Percentiles rank a stretch among this genome's conserved stretches.
Evolutionary conservation across 768 basidiomycete species (phyloP).

Genomic region (Podaxis mareebaensis): DNA sequence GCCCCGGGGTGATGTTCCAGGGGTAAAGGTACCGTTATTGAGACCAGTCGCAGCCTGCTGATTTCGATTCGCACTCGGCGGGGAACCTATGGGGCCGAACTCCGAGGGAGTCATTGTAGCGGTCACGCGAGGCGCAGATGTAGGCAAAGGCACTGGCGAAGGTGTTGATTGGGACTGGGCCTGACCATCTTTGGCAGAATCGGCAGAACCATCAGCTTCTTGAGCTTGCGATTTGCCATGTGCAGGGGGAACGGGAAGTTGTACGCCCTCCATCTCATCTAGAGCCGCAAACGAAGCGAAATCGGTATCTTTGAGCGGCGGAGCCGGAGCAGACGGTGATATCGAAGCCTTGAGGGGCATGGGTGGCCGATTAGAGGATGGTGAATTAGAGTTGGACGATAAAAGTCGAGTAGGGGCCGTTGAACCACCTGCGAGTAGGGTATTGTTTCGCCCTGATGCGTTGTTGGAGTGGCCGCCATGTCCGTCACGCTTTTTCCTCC

Average conservation of each 20-base stretch:
- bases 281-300: constrained; percentile 68
- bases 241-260: constrained; percentile 47
- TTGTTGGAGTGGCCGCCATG: constrained; percentile 20
- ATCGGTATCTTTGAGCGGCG: constrained; percentile 73
- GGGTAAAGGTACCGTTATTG: constrained; percentile 44
- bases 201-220: constrained; percentile 13
- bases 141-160: constrained; percentile 53
- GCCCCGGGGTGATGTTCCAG: constrained; percentile 57
- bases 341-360: constrained; percentile 73
- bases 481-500: constrained; percentile 37
- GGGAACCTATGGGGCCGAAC: constrained; percentile 84
- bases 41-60: constrained; percentile 34
- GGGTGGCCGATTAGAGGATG: constrained; percentile 49
- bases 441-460: constrained; percentile 34
- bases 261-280: constrained; percentile 55
- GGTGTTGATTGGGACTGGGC: constrained; percentile 24
- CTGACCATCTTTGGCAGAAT: constrained; percentile 12
- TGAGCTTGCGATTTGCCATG: constrained; percentile 28
- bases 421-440: constrained; percentile 52
- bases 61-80: constrained; percentile 47
- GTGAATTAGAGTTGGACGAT: constrained; percentile 25
- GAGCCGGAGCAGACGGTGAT: constrained; percentile 78
- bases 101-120: constrained; percentile 45
- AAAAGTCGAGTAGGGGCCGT: constrained; percentile 65
- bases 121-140: constrained; percentile 55